Percentiles rank a stretch among this genome's conserved stretches.
Conservation (phyloP, 257 asterid genomes). For the Apocynum venetum region DNA sequence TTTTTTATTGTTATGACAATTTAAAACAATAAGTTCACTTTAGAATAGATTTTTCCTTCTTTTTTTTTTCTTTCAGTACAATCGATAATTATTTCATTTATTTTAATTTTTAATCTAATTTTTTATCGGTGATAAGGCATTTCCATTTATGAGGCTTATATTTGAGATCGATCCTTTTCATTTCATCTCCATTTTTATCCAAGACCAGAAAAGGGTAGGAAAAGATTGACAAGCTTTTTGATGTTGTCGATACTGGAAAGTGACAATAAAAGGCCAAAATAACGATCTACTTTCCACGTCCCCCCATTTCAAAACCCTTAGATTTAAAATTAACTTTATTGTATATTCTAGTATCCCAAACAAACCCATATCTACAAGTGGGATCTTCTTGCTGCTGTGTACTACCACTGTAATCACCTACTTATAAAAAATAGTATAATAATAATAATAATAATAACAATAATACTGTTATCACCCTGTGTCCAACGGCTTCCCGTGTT, state of each 20-base stretch:
- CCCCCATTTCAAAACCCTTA: background rate
- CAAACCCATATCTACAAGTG: background rate
- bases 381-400: background rate
- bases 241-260: background rate
- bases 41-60: no score
- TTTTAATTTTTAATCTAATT: no score
- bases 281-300: slow-evolving; percentile 2
- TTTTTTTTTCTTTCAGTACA: background rate
- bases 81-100: no score
- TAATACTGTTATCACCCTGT: background rate
- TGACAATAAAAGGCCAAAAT: slow-evolving; percentile 16
- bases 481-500: background rate
- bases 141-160: background rate
- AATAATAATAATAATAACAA: no score
- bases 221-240: background rate
- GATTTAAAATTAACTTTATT: background rate
- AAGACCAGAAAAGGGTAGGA: background rate
- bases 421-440: no score
- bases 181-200: background rate
- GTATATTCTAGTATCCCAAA: slow-evolving; percentile 22
- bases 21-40: no score
- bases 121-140: no score
- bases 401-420: no score
- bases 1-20: no score
- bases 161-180: background rate